A percentile compares a stretch with the other conserved stretches of the same genome.
Evolutionary conservation across 139 green algal species (phyloP).

Genomic region (Limnomonas spitsbergensis): DNA sequence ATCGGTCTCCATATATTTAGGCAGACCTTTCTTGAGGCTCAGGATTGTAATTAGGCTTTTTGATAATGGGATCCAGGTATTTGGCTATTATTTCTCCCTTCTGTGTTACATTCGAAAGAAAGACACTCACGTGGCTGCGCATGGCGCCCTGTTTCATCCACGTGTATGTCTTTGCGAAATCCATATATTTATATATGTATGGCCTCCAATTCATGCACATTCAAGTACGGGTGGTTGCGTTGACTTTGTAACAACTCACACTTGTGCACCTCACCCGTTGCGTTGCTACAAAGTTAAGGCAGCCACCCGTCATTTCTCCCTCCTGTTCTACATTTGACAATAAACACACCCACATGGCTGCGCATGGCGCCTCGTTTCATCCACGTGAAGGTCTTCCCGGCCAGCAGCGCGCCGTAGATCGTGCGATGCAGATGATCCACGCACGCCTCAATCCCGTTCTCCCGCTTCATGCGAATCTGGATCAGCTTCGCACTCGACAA

Average conservation of each 20-base stretch:
- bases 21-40: too few species aligned
- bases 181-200: too few species aligned
- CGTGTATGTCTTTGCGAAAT: background rate
- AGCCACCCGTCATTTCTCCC: conserved; percentile 4
- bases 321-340: too few species aligned
- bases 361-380: conserved; percentile 3
- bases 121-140: background rate
- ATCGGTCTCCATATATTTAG: too few species aligned
- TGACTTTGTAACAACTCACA: too few species aligned
- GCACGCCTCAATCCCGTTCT: conserved; percentile 28
- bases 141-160: conserved; percentile 15
- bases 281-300: background rate
- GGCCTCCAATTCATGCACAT: too few species aligned
- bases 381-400: background rate
- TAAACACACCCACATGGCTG: background rate
- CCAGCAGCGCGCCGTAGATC: conserved; percentile 22
- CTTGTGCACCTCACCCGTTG: background rate
- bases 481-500: conserved; percentile 10
- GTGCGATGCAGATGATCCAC: conserved; percentile 37
- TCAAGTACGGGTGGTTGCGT: too few species aligned
- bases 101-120: too few species aligned
- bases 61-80: too few species aligned
- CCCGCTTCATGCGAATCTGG: conserved; percentile 22
- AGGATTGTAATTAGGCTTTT: too few species aligned
- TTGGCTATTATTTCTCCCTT: conserved; percentile 10